Evolutionary conservation across 148 eudicot species (phyloP), one percentile per base, ranked within the genome.

Genomic region (Simmondsia chinensis): DNA sequence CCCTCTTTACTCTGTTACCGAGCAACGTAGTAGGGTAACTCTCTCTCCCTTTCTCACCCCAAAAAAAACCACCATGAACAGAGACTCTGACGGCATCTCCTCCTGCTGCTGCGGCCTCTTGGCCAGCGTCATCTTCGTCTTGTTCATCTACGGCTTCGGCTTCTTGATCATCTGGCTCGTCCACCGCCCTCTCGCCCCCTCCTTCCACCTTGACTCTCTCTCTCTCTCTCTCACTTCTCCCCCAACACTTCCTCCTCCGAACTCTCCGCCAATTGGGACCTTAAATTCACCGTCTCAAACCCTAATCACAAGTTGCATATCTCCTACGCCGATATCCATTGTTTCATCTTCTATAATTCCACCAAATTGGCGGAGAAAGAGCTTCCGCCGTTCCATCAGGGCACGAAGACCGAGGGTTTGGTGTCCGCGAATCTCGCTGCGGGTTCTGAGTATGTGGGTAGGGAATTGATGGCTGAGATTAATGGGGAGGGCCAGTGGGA

Each of bases 121-220:
- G 50, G 68, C 78, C 49, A 50, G 63, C 23, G 25, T 77, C 2
- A 57, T 87, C 50, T 61, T 64, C 37, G 16, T 48, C 26, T 44
- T 87, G 54, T 47, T 87, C 21, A 63, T 83, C 68, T 20, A 65
- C 54, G 75, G 79, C 30, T 54, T 71, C 24, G 11, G 74, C 38
- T 46, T 71, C 39, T 71, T 87, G 65, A 74, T 80, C 54, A 35
- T 79, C 0, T 87, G 88, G 88, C 66, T 87, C 1, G 54, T 87
- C 20, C 74, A 82, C 58, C 88, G 96, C 22, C 96, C 96, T 1
- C 70, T 72, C n/a, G 29, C 76, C 65, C 96, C 94, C 17, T 30
- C 56, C 14, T 76, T 87, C 69, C 71, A 54, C 5, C 52, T 83
- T 35, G 64, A 62, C 25, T 64, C 85, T 0, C 18, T 68, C 14